Percentiles rank a stretch among this genome's conserved stretches.
These are phyloP conservation scores for Rhizopogon roseolus DNA, from an alignment of 768 basidiomycete genomes.

Conservation along the genomic window DNA sequence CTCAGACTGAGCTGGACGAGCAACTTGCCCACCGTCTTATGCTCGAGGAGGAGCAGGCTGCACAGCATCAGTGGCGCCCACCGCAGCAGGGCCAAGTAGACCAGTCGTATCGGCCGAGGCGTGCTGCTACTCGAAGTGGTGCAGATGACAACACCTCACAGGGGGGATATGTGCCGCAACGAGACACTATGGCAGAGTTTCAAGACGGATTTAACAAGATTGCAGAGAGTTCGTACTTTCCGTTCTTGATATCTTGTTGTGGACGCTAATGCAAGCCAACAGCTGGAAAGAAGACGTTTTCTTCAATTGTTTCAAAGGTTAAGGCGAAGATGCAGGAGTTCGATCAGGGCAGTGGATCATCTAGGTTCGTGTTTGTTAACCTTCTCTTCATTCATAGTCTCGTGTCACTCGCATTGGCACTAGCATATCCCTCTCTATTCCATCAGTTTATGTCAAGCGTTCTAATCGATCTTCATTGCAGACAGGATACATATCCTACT, in stretches of 20 bases:
- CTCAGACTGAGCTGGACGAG: conserved; percentile 75
- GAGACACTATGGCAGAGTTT: conserved; percentile 60
- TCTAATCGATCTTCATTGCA: neutral
- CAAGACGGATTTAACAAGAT: conserved; percentile 72
- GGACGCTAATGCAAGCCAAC: neutral
- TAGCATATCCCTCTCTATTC: neutral
- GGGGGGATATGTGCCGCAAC: conserved; percentile 24
- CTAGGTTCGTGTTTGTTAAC: conserved; percentile 1
- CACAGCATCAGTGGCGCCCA: conserved; percentile 15
- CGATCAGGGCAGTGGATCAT: conserved; percentile 41
- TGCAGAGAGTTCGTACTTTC: conserved; percentile 61
- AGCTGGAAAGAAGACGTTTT: conserved; percentile 81
- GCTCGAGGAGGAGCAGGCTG: conserved; percentile 48
- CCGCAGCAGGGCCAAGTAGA: conserved; percentile 11
- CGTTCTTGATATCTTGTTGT: neutral
- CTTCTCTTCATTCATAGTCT: neutral
- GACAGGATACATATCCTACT: neutral
- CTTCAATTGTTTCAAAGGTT: conserved; percentile 65
- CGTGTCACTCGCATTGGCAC: no score
- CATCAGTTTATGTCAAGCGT: neutral
- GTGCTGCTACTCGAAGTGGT: neutral
- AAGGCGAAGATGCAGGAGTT: conserved; percentile 82
- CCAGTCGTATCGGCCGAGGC: conserved; percentile 19
- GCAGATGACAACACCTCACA: conserved; percentile 7
- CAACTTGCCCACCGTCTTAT: conserved; percentile 70